These are phyloP conservation scores for Fusarium sp. DNA, from an alignment of 2,329 filamentous ascomycete genomes.

Conservation along the genomic window DNA sequence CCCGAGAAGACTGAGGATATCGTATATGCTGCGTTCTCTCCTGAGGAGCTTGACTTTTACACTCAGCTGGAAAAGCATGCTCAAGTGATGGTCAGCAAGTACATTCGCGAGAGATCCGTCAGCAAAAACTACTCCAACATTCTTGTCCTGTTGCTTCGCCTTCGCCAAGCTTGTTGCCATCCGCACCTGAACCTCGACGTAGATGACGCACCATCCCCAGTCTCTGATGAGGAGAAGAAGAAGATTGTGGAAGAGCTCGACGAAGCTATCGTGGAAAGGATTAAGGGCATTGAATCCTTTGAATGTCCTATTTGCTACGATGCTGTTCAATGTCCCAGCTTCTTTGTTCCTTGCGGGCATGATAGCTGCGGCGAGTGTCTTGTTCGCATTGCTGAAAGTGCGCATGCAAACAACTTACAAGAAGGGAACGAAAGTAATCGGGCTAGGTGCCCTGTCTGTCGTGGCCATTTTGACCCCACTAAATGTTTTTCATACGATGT, in stretches of 20 bases:
- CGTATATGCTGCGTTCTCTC: conserved; percentile 77
- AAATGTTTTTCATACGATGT: conserved; percentile 79
- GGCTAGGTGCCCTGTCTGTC: conserved; percentile 81
- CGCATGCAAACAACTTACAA: conserved; percentile 65
- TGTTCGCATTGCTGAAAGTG: conserved; percentile 72
- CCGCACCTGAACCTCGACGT: conserved; percentile 51
- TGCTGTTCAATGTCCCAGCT: conserved; percentile 76
- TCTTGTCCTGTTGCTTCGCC: conserved; percentile 81
- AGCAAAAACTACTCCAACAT: conserved; percentile 80
- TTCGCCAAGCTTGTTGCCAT: conserved; percentile 76
- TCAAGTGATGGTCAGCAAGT: conserved; percentile 80
- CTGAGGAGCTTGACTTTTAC: conserved; percentile 83
- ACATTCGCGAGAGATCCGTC: conserved; percentile 75
- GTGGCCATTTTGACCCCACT: conserved; percentile 72
- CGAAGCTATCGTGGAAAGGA: conserved; percentile 71
- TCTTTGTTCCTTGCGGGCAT: conserved; percentile 88
- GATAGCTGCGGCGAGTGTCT: conserved; percentile 83
- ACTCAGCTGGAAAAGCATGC: conserved; percentile 77
- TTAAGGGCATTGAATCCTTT: conserved; percentile 71
- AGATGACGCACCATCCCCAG: conserved; percentile 55
- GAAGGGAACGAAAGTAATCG: conserved; percentile 69
- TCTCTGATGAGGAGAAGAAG: conserved; percentile 63
- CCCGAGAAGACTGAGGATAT: conserved; percentile 82
- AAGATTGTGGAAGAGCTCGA: conserved; percentile 72
- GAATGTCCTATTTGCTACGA: conserved; percentile 90